These are phyloP conservation scores for Colletotrichum chrysophilum DNA, from an alignment of 2,329 filamentous ascomycete species.

Conservation along the genomic window DNA sequence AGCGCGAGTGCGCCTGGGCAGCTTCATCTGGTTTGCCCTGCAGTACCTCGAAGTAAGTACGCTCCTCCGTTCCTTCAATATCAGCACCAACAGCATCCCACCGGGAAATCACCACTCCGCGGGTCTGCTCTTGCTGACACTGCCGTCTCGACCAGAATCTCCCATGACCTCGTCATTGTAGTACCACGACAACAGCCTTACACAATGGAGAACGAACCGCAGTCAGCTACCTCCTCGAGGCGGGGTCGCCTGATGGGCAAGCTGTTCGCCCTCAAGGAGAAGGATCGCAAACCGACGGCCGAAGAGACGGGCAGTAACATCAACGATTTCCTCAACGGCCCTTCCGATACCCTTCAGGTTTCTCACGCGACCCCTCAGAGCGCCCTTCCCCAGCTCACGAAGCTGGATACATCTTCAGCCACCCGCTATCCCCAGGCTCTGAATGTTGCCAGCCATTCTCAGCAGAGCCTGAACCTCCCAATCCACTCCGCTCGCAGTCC, in stretches of 20 bases:
- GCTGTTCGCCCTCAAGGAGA: constrained; percentile 59
- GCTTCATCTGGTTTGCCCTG: not conserved
- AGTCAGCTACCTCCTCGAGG: constrained; percentile 43
- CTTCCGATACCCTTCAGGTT: constrained; percentile 59
- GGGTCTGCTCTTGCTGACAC: not conserved
- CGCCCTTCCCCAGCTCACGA: constrained; percentile 49
- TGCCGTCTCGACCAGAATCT: not conserved
- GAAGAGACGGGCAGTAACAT: constrained; percentile 50
- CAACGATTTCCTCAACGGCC: constrained; percentile 64
- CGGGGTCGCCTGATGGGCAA: constrained; percentile 68
- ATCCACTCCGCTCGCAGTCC: constrained; percentile 47
- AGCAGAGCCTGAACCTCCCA: constrained; percentile 50
- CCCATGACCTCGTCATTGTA: constrained; percentile 11
- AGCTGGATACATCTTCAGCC: constrained; percentile 60
- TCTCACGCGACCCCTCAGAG: constrained; percentile 51
- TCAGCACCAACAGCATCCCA: not conserved
- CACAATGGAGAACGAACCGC: constrained; percentile 51
- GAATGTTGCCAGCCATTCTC: constrained; percentile 45
- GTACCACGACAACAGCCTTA: constrained; percentile 20
- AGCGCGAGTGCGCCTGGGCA: not conserved
- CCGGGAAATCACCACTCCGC: not conserved
- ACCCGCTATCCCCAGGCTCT: constrained; percentile 61
- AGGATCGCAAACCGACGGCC: constrained; percentile 43
- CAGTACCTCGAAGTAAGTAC: not conserved
- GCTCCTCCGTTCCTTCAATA: not conserved